These are phyloP conservation scores for Malassezia obtusa DNA, from an alignment of 1,284 basidiomycete genomes.

Conservation along the genomic window DNA sequence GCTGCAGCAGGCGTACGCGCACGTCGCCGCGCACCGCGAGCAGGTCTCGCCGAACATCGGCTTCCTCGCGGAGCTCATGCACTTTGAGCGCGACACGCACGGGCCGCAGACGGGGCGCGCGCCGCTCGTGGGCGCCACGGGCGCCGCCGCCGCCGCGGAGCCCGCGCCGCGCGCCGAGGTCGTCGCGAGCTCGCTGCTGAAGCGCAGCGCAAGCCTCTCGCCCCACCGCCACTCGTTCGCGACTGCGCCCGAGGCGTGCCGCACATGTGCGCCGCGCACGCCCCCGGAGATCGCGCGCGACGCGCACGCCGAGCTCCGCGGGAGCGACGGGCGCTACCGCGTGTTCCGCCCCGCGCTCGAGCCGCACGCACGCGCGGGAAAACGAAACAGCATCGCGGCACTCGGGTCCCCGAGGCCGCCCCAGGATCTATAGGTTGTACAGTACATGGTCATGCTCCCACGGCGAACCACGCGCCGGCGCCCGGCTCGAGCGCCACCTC, in stretches of 20 bases:
- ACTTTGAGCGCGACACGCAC: slow-evolving; percentile 57
- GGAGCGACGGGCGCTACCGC: neutral
- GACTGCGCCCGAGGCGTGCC: too few relatives aligned
- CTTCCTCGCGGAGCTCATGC: slow-evolving; percentile 93
- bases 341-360: neutral
- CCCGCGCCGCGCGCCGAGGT: neutral
- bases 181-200: neutral
- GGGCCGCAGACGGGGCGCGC: neutral
- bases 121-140: neutral
- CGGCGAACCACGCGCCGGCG: neutral
- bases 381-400: neutral
- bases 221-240: neutral
- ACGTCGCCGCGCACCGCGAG: slow-evolving; percentile 77
- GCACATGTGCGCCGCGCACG: too few relatives aligned
- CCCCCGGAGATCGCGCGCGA: neutral
- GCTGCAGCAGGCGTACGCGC: slow-evolving; percentile 75
- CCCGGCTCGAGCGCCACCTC: neutral
- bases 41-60: slow-evolving; percentile 97
- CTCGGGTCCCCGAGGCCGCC: neutral
- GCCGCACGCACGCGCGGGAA: neutral
- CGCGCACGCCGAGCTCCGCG: neutral
- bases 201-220: neutral
- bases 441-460: neutral
- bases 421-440: neutral
- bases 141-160: neutral